Conservation (phyloP, 108 stramenopile genomes). For the Cyclotella cryptica region DNA sequence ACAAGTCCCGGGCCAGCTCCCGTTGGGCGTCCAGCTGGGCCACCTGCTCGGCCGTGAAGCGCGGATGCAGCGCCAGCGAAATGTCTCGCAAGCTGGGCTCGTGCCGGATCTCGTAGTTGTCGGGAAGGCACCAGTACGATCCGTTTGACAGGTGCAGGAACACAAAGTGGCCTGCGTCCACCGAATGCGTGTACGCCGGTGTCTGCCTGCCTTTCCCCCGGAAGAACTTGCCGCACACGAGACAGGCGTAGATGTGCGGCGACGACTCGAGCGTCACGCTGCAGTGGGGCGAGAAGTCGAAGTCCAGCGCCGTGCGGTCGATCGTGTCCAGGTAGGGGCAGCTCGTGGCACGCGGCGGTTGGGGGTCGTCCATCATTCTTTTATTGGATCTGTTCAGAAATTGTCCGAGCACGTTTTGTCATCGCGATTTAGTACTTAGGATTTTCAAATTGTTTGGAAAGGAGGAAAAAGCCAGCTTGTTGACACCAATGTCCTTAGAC, state of each 20-base stretch:
- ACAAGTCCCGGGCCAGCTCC: slow-evolving; percentile 87
- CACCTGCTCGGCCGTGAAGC: slow-evolving; percentile 76
- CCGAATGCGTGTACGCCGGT: slow-evolving; percentile 95
- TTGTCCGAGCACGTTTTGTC: too few species aligned
- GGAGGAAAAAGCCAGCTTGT: too few species aligned
- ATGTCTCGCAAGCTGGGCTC: slow-evolving; percentile 90
- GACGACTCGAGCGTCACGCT: slow-evolving; percentile 89
- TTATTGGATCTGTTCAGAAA: too few species aligned
- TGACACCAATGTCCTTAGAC: too few species aligned
- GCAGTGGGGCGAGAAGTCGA: slow-evolving; percentile 95
- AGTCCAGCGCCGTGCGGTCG: slow-evolving; percentile 93
- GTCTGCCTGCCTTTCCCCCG: slow-evolving; percentile 92
- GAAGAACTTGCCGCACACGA: slow-evolving; percentile 98
- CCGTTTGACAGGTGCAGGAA: slow-evolving; percentile 88
- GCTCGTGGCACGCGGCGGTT: not conserved
- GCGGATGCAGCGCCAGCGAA: slow-evolving; percentile 82
- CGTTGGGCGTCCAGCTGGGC: slow-evolving; percentile 75
- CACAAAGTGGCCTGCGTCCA: slow-evolving; percentile 93
- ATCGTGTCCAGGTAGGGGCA: slow-evolving; percentile 99
- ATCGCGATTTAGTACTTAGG: too few species aligned
- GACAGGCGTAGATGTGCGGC: slow-evolving; percentile 95
- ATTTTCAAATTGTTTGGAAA: too few species aligned
- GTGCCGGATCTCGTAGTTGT: slow-evolving; percentile 93
- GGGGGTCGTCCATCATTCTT: too few species aligned
- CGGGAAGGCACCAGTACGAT: slow-evolving; percentile 94